These are phyloP conservation scores for Aspergillus sp. DNA, from an alignment of 2,329 filamentous ascomycete species.

Conservation along the genomic window DNA sequence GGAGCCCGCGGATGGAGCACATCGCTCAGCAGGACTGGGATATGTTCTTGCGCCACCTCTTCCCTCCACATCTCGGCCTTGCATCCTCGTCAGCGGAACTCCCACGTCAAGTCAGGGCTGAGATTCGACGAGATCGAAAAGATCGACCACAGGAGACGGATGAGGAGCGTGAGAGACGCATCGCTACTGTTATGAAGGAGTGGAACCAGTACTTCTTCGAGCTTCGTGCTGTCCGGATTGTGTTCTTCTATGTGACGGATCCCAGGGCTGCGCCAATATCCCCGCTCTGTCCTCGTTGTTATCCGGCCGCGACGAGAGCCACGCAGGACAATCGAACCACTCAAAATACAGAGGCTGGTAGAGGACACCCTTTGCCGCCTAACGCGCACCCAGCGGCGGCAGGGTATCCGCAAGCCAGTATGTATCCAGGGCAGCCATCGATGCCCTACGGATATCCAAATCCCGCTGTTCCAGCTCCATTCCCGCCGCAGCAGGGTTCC, in stretches of 20 bases:
- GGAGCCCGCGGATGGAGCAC: slow-evolving; percentile 34
- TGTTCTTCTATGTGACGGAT: slow-evolving; percentile 36
- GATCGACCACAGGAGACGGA: slow-evolving; percentile 44
- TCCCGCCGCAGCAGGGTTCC: slow-evolving; percentile 21
- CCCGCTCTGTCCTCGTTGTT: slow-evolving; percentile 41
- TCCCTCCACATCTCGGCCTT: slow-evolving; percentile 39
- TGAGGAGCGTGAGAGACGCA: slow-evolving; percentile 37
- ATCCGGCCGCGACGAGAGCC: slow-evolving; percentile 38
- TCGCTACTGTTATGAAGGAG: slow-evolving; percentile 41
- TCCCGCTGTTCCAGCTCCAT: slow-evolving; percentile 16
- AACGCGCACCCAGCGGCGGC: slow-evolving; percentile 5
- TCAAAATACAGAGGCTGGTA: slow-evolving; percentile 12
- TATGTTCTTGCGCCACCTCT: slow-evolving; percentile 43
- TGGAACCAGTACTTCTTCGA: slow-evolving; percentile 47
- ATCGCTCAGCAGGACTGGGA: slow-evolving; percentile 45
- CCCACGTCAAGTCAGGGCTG: slow-evolving; percentile 38
- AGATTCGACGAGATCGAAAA: slow-evolving; percentile 43
- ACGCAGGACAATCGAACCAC: slow-evolving; percentile 21
- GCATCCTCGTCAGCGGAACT: slow-evolving; percentile 38
- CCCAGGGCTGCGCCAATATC: slow-evolving; percentile 33
- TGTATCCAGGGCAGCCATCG: slow-evolving; percentile 8
- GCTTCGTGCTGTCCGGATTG: slow-evolving; percentile 34
- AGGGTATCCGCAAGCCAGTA: slow-evolving; percentile 11
- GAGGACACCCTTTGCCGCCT: slow-evolving; percentile 5
- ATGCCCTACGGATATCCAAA: slow-evolving; percentile 15